Evolutionary conservation across 2,329 filamentous ascomycete genomes (phyloP).

Genomic region (Hypoxylon sp.): DNA sequence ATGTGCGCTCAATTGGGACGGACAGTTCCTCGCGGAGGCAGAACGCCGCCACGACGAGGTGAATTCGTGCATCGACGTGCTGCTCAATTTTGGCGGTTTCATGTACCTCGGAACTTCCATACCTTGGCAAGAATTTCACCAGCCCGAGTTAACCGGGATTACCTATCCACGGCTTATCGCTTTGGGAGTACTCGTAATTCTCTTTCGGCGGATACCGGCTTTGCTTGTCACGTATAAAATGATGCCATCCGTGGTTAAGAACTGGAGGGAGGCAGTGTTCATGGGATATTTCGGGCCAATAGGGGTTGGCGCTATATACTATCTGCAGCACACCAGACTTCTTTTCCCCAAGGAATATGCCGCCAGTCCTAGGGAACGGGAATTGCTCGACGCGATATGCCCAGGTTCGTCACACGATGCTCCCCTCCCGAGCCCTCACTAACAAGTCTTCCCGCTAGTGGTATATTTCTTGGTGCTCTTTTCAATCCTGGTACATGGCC

Average conservation of each 20-base stretch:
- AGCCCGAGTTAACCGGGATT: constrained; percentile 64
- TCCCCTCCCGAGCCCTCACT: neutral
- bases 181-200: constrained; percentile 64
- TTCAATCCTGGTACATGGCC: constrained; percentile 60
- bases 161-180: constrained; percentile 62
- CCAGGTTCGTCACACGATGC: constrained; percentile 45
- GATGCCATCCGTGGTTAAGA: constrained; percentile 63
- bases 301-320: constrained; percentile 81
- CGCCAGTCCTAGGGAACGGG: constrained; percentile 41
- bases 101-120: constrained; percentile 69
- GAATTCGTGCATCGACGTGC: constrained; percentile 67
- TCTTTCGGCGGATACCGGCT: constrained; percentile 68
- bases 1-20: constrained; percentile 71
- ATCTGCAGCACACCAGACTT: constrained; percentile 65
- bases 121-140: constrained; percentile 67
- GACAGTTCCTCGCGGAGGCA: constrained; percentile 67
- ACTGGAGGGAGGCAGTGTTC: constrained; percentile 69
- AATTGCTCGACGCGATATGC: constrained; percentile 53
- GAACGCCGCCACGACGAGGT: constrained; percentile 70
- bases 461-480: constrained; percentile 58
- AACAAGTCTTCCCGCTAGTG: constrained; percentile 37
- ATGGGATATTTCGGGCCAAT: constrained; percentile 81
- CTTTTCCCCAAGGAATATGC: constrained; percentile 52
- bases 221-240: constrained; percentile 66
- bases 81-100: constrained; percentile 71